Evolutionary conservation across 768 basidiomycete genomes (phyloP).

Genomic region (Suillus tomentosus): DNA sequence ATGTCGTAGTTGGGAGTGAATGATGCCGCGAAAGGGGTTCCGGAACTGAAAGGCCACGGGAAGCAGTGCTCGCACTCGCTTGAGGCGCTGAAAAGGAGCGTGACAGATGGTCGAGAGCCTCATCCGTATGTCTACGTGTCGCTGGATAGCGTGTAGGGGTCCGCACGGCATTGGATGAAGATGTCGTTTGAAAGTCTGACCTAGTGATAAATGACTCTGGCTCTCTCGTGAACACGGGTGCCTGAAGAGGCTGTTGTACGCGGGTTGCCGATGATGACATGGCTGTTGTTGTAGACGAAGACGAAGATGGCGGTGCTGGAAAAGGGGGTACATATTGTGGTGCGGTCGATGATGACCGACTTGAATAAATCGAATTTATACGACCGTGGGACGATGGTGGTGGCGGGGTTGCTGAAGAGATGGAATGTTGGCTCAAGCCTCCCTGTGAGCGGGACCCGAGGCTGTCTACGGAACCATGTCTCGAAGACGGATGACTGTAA

Average conservation of each 20-base stretch:
- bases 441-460: slow-evolving; percentile 6
- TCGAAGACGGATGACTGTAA: slow-evolving; percentile 16
- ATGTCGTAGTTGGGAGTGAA: slow-evolving; percentile 26
- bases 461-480: slow-evolving; percentile 14
- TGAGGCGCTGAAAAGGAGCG: slow-evolving; percentile 28
- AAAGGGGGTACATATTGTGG: slow-evolving; percentile 26
- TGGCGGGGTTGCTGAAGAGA: slow-evolving; percentile 3
- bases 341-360: slow-evolving; percentile 25
- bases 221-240: slow-evolving; percentile 23
- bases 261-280: slow-evolving; percentile 18
- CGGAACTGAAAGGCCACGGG: slow-evolving; percentile 22
- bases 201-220: slow-evolving; percentile 52
- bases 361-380: slow-evolving; percentile 23
- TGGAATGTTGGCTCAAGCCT: slow-evolving; percentile 3
- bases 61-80: slow-evolving; percentile 12
- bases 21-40: slow-evolving; percentile 28
- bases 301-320: slow-evolving; percentile 30
- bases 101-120: slow-evolving; percentile 16
- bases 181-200: slow-evolving; percentile 63
- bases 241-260: slow-evolving; percentile 13
- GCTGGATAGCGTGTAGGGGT: slow-evolving; percentile 62
- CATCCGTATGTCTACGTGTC: slow-evolving; percentile 32
- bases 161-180: slow-evolving; percentile 67
- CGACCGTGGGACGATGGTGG: slow-evolving; percentile 7
- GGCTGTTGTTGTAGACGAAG: slow-evolving; percentile 11